Base-by-base conservation (phyloP, 2,329 filamentous ascomycete genomes). In the Plenodomus tracheiphilus region DNA sequence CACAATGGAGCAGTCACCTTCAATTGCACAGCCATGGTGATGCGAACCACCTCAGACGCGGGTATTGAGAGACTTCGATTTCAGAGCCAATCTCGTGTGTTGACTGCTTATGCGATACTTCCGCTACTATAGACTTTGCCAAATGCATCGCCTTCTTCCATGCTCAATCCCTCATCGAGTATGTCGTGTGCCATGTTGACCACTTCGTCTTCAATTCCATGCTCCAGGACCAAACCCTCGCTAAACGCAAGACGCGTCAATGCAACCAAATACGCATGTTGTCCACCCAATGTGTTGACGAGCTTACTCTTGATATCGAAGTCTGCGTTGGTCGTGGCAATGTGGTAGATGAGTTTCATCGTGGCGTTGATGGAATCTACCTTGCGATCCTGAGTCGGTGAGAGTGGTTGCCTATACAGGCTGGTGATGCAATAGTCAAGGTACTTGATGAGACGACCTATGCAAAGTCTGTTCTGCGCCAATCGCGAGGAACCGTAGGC, bases 241-340 rank as follows among this genome's bases (percentile, higher is more conserved):
- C 85, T 86, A 69, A 96, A 97, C 0, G 89, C 91, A n/a, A 97
- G 75, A 36, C 93, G 77, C 0, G 90, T 91, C 38, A 99, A 76
- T 2, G 85, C 85, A 9, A 97, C 82, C 1, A 95, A 77, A 63
- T 95, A 93, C 43, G 91, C 91, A 64, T 96, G 91, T 43, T 84
- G 83, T 0, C 86, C 89, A 2, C 90, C 89, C 4, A 84, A 80
- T 0, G 89, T 82, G 8, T 82, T 81, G 0, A 81, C 79, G 4
- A 96, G 77, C 69, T 93, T 95, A 41, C 82, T 80, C 41, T 85
- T 81, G 54, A 95, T 83, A 57, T 93, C 72, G 59, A 86, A 78
- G 17, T 81, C 74, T 4, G 87, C 81, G 65, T 91, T 88, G 17
- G 69, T 75, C 2, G 74, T 80, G 13, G 84, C 74, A 15, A 89